Evolutionary conservation across 2,329 filamentous ascomycete genomes (phyloP), one percentile per base, ranked within the genome.

Genomic region (Aspergillus fumigatiaffinis): DNA sequence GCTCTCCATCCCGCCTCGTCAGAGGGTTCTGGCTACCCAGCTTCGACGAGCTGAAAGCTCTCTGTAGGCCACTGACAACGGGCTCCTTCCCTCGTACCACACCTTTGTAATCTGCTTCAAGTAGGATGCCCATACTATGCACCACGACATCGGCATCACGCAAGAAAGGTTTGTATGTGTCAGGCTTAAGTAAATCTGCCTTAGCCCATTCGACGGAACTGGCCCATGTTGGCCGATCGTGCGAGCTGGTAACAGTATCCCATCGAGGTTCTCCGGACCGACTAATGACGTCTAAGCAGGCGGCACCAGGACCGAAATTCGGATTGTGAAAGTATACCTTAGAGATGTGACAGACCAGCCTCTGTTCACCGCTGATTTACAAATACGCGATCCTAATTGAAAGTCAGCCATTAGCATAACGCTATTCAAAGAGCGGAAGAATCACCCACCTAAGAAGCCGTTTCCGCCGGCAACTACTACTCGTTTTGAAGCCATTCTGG

Each of bases 101-200:
- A 65, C 89, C 90, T 77, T 99, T 99, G 84, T 99, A 99, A 79
- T 99, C 94, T 51, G 92, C 92, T 79, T 99, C 94, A 9, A 99
- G 84, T 20, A 99, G 82, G 67, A 99, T 97, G 9, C 94, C 94
- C 88, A 97, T 92, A 69, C 84, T 91, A 80, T 99, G 94, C 50
- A 99, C 88, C 26, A 97, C 92, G 56, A 87, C 92, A 72, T 91
- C 86, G 60, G 92, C 90, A 56, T 84, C 85, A 64, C 85, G 83
- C 60, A 99, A 84, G 50, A 93, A 84, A 0, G 87, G 79, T 8
- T 84, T 84, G 77, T 97, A 99, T 20, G 89, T 89, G 0, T 84
- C 79, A 0, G 94, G 93, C 59, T 88, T 85, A 60, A 99, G 84
- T 64, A 97, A 88, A 76, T 97, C 91, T 68, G 88, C 93, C 63